Evolutionary conservation across 2,329 filamentous ascomycete species (phyloP).

Genomic region (Pseudogymnoascus sp.): DNA sequence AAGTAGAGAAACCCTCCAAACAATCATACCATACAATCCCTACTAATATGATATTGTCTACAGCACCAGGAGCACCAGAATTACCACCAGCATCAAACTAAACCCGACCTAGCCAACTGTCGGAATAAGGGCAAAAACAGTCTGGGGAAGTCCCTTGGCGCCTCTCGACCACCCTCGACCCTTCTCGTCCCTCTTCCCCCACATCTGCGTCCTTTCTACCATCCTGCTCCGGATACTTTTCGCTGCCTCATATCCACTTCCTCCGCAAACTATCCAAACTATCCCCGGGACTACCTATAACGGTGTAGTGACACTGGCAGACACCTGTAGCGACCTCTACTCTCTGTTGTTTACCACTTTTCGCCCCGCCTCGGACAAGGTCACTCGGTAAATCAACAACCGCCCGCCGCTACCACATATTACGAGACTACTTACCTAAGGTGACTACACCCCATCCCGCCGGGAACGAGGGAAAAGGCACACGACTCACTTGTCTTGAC

Average conservation of each 20-base stretch:
- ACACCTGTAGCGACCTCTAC: neutral
- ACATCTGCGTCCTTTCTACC: neutral
- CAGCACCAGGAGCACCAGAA: neutral
- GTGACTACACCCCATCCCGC: neutral
- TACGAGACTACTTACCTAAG: neutral
- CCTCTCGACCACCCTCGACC: neutral
- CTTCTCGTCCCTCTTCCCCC: neutral
- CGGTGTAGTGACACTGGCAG: neutral
- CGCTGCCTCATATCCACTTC: neutral
- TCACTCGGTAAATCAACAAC: conserved; percentile 1
- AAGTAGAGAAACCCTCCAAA: neutral
- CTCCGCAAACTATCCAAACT: neutral
- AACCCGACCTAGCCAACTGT: neutral
- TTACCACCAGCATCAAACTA: neutral
- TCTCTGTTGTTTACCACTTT: neutral
- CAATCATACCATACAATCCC: neutral
- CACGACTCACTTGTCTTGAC: neutral
- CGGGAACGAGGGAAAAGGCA: neutral
- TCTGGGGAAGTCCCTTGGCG: neutral
- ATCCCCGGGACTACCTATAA: neutral
- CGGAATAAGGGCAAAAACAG: neutral
- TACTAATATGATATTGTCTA: neutral
- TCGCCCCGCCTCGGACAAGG: neutral
- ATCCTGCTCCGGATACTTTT: neutral
- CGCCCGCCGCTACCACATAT: neutral